Percentiles rank a stretch among this genome's conserved stretches.
Evolutionary conservation across 2,329 filamentous ascomycete genomes (phyloP).

Genomic region (Ceratocystis papillata): DNA sequence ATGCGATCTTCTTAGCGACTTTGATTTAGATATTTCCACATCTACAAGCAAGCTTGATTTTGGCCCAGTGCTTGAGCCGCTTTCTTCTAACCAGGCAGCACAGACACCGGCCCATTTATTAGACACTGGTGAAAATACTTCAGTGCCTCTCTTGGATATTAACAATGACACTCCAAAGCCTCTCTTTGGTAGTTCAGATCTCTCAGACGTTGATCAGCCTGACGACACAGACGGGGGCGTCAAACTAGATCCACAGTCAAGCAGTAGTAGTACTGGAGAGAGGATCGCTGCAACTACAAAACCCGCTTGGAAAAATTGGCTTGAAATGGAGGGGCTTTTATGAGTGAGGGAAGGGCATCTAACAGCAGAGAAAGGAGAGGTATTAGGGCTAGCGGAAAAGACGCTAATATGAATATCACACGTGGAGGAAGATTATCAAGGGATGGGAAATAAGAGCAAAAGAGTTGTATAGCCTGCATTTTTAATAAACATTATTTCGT

Average conservation of each 20-base stretch:
- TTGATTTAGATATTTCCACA: neutral
- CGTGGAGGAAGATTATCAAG: neutral
- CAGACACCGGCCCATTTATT: no score
- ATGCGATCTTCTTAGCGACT: neutral
- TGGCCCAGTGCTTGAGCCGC: neutral
- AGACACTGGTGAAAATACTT: no score
- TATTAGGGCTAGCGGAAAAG: neutral
- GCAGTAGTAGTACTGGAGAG: neutral
- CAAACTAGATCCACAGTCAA: neutral
- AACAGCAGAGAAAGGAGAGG: neutral
- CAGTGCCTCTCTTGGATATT: neutral
- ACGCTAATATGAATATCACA: neutral
- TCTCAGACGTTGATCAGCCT: neutral
- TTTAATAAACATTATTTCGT: neutral
- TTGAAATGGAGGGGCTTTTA: constrained; percentile 13
- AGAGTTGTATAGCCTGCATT: neutral
- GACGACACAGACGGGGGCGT: neutral
- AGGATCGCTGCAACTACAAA: neutral
- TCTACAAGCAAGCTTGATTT: neutral
- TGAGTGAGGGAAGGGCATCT: neutral
- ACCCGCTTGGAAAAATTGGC: constrained; percentile 8
- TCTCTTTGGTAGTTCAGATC: no score
- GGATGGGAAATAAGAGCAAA: neutral
- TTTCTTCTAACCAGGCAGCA: neutral
- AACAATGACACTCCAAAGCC: neutral